Percentiles rank a stretch among this genome's conserved stretches.
These are phyloP conservation scores for Xylaria sp. DNA, from an alignment of 2,329 filamentous ascomycete genomes.

Conservation along the genomic window DNA sequence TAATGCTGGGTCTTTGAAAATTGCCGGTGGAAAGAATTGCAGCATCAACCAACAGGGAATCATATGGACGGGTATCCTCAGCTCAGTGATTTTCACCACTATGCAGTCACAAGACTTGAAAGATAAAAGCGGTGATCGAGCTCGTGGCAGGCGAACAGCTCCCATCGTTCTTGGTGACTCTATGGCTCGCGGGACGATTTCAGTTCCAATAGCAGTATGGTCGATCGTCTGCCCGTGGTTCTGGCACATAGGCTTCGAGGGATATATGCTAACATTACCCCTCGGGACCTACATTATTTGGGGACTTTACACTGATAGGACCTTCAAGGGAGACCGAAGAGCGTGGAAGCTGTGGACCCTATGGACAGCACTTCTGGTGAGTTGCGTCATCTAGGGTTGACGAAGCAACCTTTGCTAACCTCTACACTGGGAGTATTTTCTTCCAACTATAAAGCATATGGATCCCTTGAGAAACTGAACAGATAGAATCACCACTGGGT, in stretches of 20 bases:
- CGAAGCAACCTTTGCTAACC: neutral
- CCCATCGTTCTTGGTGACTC: conserved; percentile 4
- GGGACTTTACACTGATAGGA: neutral
- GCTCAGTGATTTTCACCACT: conserved; percentile 5
- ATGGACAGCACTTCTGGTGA: neutral
- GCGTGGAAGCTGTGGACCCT: neutral
- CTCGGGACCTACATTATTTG: conserved; percentile 1
- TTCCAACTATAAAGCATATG: conserved; percentile 32
- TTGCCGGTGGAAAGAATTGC: neutral
- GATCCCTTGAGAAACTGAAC: conserved; percentile 41
- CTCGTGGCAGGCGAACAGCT: conserved; percentile 8
- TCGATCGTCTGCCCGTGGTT: neutral
- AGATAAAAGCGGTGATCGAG: conserved; percentile 6
- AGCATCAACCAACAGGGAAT: neutral
- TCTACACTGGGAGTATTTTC: neutral
- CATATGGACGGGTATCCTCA: neutral
- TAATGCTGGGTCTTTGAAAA: neutral
- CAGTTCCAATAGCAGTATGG: neutral
- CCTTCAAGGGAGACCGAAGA: neutral
- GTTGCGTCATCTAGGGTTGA: neutral
- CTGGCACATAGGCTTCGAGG: neutral
- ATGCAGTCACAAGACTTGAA: conserved; percentile 17
- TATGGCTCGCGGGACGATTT: neutral
- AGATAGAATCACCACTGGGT: neutral
- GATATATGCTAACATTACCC: neutral